phyloP scores from a whole-genome alignment of 2,329 filamentous ascomycete species.

The Penicillium sp. region DNA sequence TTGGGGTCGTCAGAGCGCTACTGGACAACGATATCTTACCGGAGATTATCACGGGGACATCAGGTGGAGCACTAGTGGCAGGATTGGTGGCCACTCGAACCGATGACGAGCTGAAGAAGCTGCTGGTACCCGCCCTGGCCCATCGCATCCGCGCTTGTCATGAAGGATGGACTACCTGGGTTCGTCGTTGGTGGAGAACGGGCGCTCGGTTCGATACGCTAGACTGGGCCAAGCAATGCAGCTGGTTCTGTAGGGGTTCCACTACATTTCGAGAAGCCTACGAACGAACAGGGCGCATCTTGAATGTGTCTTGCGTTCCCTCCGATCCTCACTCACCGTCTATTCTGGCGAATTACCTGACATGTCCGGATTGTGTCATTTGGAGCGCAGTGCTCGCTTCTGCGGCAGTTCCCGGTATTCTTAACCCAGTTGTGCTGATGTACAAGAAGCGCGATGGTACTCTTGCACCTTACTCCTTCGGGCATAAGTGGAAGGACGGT shows the following conservation, averaged over 20 bases:
- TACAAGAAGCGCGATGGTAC: slow-evolving; percentile 75
- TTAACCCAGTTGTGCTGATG: slow-evolving; percentile 94
- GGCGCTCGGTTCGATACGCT: slow-evolving; percentile 92
- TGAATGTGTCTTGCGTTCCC: slow-evolving; percentile 95
- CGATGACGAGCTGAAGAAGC: slow-evolving; percentile 80
- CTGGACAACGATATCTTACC: slow-evolving; percentile 83
- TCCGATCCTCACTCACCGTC: slow-evolving; percentile 91
- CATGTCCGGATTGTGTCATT: slow-evolving; percentile 93
- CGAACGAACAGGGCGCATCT: slow-evolving; percentile 84
- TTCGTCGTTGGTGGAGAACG: slow-evolving; percentile 83
- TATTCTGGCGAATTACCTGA: slow-evolving; percentile 93
- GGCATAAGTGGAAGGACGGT: slow-evolving; percentile 99
- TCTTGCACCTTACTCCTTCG: slow-evolving; percentile 88
- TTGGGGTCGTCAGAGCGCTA: slow-evolving; percentile 86
- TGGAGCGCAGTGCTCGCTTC: slow-evolving; percentile 96
- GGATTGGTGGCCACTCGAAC: slow-evolving; percentile 85
- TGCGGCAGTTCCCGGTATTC: slow-evolving; percentile 90
- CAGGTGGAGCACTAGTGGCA: slow-evolving; percentile 87
- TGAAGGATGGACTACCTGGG: slow-evolving; percentile 74
- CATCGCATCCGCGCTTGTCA: slow-evolving; percentile 80
- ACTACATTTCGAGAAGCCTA: slow-evolving; percentile 96
- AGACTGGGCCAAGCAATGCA: slow-evolving; percentile 81
- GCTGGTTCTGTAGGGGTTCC: slow-evolving; percentile 88
- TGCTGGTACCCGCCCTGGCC: slow-evolving; percentile 85
- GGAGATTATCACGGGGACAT: slow-evolving; percentile 94